phyloP scores from a whole-genome alignment of 495 filamentous ascomycete species.

The Aspergillus olivimuriae region DNA sequence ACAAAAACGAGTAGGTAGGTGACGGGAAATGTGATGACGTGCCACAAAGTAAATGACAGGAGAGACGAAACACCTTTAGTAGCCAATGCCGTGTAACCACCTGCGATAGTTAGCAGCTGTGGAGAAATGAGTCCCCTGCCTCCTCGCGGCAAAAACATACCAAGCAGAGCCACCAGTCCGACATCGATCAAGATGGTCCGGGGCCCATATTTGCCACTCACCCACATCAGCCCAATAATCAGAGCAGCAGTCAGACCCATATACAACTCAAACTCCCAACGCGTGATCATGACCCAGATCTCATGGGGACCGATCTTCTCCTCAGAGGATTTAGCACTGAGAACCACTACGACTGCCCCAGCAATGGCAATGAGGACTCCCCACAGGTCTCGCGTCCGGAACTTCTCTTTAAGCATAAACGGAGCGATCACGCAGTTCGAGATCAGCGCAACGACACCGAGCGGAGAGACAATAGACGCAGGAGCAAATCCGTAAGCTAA shows the following conservation, averaged over 20 bases:
- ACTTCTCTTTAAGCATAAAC: slow-evolving; percentile 81
- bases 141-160: too few relatives aligned
- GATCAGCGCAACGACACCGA: slow-evolving; percentile 90
- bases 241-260: slow-evolving; percentile 65
- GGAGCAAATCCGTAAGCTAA: slow-evolving; percentile 98
- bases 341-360: slow-evolving; percentile 87
- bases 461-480: slow-evolving; percentile 92
- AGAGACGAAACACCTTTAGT: slow-evolving; percentile 96
- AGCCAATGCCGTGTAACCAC: slow-evolving; percentile 89
- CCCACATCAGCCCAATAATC: slow-evolving; percentile 70
- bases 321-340: slow-evolving; percentile 86
- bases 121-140: too few relatives aligned
- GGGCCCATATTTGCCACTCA: slow-evolving; percentile 74
- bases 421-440: slow-evolving; percentile 97
- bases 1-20: slow-evolving; percentile 77
- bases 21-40: slow-evolving; percentile 81
- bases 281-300: slow-evolving; percentile 83
- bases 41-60: slow-evolving; percentile 80
- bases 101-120: slow-evolving; percentile 40
- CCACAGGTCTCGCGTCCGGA: slow-evolving; percentile 78
- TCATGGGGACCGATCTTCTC: slow-evolving; percentile 85
- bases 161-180: slow-evolving; percentile 86
- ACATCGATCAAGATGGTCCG: slow-evolving; percentile 88
- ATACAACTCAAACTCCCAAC: slow-evolving; percentile 87
- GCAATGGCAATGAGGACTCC: slow-evolving; percentile 78